phyloP scores from a whole-genome alignment of 2,329 filamentous ascomycete genomes.

The Aspergillus carbonarius region DNA sequence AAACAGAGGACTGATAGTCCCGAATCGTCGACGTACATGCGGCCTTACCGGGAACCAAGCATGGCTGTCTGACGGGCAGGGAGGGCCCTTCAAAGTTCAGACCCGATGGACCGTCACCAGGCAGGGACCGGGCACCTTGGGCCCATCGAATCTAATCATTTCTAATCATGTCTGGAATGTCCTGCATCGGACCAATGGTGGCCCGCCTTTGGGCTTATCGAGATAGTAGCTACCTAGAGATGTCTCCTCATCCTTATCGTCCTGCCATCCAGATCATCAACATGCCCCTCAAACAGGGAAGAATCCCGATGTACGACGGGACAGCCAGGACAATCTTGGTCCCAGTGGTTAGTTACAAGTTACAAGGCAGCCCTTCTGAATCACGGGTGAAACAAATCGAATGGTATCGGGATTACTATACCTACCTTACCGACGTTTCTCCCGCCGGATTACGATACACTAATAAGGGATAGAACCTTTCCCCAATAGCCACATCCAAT shows the following conservation, averaged over 20 bases:
- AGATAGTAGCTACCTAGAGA: neutral
- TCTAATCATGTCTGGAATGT: neutral
- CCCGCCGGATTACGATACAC: neutral
- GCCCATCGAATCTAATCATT: neutral
- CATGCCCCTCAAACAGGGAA: neutral
- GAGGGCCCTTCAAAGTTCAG: neutral
- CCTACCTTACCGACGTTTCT: neutral
- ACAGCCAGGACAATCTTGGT: neutral
- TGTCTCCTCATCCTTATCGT: neutral
- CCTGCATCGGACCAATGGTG: neutral
- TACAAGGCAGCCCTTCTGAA: neutral
- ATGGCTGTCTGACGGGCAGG: neutral
- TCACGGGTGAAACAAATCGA: neutral
- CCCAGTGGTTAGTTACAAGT: neutral
- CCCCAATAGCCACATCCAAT: neutral
- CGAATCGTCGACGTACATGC: constrained; percentile 5
- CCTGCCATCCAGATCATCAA: too few species aligned
- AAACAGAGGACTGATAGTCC: neutral
- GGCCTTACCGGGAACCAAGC: neutral
- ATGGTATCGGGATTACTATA: neutral
- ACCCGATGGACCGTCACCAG: neutral
- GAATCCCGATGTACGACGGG: neutral
- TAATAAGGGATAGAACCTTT: neutral
- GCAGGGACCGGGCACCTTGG: neutral
- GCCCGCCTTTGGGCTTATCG: neutral